These are phyloP conservation scores for Cocos nucifera DNA, from an alignment of 176 grass and related monocot genomes.

Conservation along the genomic window DNA sequence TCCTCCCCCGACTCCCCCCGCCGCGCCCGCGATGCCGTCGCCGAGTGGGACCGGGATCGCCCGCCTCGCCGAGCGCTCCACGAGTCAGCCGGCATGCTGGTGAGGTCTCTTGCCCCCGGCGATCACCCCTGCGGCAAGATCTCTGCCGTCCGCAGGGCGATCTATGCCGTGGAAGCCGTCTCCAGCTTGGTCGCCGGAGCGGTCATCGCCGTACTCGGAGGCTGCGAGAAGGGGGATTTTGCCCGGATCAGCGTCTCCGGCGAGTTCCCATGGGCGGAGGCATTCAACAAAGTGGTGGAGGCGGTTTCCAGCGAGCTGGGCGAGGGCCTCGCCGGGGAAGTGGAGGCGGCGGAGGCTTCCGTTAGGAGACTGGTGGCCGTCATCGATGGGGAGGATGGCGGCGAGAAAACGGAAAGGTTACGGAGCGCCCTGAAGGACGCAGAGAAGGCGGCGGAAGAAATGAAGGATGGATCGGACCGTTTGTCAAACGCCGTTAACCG, in stretches of 20 bases:
- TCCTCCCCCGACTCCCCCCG: conserved; percentile 4
- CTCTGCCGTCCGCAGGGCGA: conserved; percentile 26
- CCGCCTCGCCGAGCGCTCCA: conserved; percentile 13
- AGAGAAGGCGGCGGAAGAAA: conserved; percentile 46
- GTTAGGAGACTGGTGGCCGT: conserved; percentile 19
- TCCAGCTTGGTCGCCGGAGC: conserved; percentile 35
- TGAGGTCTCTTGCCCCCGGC: conserved; percentile 15
- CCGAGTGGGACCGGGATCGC: conserved; percentile 3
- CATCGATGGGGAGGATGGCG: conserved; percentile 3
- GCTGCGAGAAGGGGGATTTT: not conserved
- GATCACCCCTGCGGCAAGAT: conserved; percentile 16
- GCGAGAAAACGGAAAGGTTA: conserved; percentile 18
- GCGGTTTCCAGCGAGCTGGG: conserved; percentile 16
- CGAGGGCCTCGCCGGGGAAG: conserved; percentile 10
- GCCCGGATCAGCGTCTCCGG: conserved; percentile 6
- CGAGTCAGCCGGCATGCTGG: not conserved
- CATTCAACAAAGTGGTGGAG: conserved; percentile 46
- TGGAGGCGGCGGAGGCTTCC: conserved; percentile 36
- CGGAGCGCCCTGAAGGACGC: conserved; percentile 19
- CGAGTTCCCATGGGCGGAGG: conserved; percentile 42
- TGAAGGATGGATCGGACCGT: conserved; percentile 36
- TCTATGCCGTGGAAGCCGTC: conserved; percentile 48
- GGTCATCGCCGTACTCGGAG: conserved; percentile 32
- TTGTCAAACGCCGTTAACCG: conserved; percentile 42
- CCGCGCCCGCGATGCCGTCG: conserved; percentile 22